Percentiles rank a stretch among this genome's conserved stretches.
These are phyloP conservation scores for Hansenula anomala DNA, from an alignment of 1,139 yeast genomes.

Conservation along the genomic window DNA sequence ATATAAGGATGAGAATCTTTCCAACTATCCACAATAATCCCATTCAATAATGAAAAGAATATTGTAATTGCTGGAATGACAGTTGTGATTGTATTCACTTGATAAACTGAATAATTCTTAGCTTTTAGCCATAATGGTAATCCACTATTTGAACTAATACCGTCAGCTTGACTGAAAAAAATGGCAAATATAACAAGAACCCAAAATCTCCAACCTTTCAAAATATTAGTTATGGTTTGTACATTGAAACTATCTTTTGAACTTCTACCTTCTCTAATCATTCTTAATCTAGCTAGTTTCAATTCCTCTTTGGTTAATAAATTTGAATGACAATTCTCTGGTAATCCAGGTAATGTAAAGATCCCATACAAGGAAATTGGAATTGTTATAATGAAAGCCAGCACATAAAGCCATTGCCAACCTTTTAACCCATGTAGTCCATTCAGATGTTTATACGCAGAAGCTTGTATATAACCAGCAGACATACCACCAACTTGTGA, in stretches of 20 bases:
- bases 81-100: conserved; percentile 48
- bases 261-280: conserved; percentile 9
- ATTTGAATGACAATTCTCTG: conserved; percentile 5
- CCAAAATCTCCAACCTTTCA: conserved; percentile 23
- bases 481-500: conserved; percentile 46
- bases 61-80: conserved; percentile 51
- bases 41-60: conserved; percentile 36
- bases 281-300: conserved; percentile 8
- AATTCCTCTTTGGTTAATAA: conserved; percentile 38
- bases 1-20: conserved; percentile 43
- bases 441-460: conserved; percentile 41
- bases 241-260: conserved; percentile 17
- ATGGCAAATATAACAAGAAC: conserved; percentile 26
- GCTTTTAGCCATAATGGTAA: conserved; percentile 35
- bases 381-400: conserved; percentile 51
- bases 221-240: conserved; percentile 10
- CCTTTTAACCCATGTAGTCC: conserved; percentile 44
- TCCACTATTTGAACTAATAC: conserved; percentile 24
- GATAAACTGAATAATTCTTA: conserved; percentile 36
- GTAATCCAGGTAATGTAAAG: conserved; percentile 11
- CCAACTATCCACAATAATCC: conserved; percentile 41
- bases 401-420: conserved; percentile 63
- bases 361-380: conserved; percentile 48
- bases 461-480: conserved; percentile 52
- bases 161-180: conserved; percentile 28